Evolutionary conservation across 2,329 filamentous ascomycete species (phyloP), one percentile per base, ranked within the genome.

Genomic region (Colletotrichum noveboracense): DNA sequence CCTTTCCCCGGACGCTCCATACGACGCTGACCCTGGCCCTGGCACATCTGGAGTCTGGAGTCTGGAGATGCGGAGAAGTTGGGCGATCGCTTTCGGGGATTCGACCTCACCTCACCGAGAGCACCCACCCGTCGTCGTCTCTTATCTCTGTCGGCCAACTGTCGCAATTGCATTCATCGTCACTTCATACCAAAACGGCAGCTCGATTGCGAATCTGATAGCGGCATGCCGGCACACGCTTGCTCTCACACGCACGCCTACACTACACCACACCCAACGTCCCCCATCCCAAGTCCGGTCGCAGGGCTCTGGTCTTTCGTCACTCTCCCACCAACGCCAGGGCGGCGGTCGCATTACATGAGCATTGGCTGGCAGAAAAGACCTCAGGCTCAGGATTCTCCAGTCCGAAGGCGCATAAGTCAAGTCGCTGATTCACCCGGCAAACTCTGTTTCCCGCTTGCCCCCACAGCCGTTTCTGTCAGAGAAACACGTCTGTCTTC

Each of bases 391-490:
- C 32, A 38, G 43, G 32, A 55, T 13, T 52, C 28, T 28, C 34
- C 26, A 66, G 28, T 13, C 65, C 43, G 65, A 28, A 62, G 70
- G 73, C 43, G 73, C 73, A 73, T 69, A 73, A 73, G 70, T 75
- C 70, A 34, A 48, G 56, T 58, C 73, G 64, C 70, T 73, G 73
- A 75, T 75, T 75, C 70, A 75, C 43, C 70, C 34, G 32, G 73
- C 70, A 75, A 75, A 75, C 70, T 75, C 36, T 75, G 38, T 69
- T 73, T 65, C 16, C 48, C 48, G 58, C 64, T 18, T 73, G 28
- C 64, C 48, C 69, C 73, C 73, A 75, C 58, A 69, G 48, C 73
- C 73, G 64, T 73, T 73, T 75, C 69, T 75, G 69, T 75, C 69
- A 65, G 70, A 52, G 58, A 73, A 67, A 73, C 64, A 75, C 56